Conservation (phyloP, 768 basidiomycete species). For the Panus rudis region DNA sequence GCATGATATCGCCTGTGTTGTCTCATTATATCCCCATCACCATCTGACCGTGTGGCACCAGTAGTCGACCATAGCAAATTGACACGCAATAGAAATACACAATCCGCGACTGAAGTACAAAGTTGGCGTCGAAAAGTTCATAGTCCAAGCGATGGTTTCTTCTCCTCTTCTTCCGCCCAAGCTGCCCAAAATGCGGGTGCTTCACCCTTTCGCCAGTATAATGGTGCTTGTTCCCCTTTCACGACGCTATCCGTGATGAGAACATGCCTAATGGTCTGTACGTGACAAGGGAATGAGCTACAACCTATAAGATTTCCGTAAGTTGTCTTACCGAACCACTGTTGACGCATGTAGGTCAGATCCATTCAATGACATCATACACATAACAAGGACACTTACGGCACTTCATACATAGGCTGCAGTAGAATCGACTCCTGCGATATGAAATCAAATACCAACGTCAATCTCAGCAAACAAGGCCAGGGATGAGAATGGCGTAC, state of each 20-base stretch:
- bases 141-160: background rate
- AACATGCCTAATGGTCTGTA: slow-evolving; percentile 72
- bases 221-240: slow-evolving; percentile 50
- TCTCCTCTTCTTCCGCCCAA: slow-evolving; percentile 63
- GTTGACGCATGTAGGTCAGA: slow-evolving; percentile 5
- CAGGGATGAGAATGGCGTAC: slow-evolving; percentile 29
- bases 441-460: slow-evolving; percentile 3
- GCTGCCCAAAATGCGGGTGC: slow-evolving; percentile 67
- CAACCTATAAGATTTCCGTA: background rate
- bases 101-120: no score
- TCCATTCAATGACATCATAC: slow-evolving; percentile 1
- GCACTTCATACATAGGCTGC: slow-evolving; percentile 90
- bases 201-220: slow-evolving; percentile 72
- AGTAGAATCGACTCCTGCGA: slow-evolving; percentile 69
- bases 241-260: slow-evolving; percentile 71
- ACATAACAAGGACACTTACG: slow-evolving; percentile 47
- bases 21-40: no score
- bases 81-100: no score
- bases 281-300: slow-evolving; percentile 7
- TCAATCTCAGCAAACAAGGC: slow-evolving; percentile 9
- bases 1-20: slow-evolving; percentile 1
- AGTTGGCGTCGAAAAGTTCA: no score
- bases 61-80: no score
- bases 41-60: no score
- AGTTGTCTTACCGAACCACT: slow-evolving; percentile 58